Evolutionary conservation across 371 early-diverging fungal species (phyloP), one percentile per base, ranked within the genome.

Genomic region (Actinomortierella ambigua): DNA sequence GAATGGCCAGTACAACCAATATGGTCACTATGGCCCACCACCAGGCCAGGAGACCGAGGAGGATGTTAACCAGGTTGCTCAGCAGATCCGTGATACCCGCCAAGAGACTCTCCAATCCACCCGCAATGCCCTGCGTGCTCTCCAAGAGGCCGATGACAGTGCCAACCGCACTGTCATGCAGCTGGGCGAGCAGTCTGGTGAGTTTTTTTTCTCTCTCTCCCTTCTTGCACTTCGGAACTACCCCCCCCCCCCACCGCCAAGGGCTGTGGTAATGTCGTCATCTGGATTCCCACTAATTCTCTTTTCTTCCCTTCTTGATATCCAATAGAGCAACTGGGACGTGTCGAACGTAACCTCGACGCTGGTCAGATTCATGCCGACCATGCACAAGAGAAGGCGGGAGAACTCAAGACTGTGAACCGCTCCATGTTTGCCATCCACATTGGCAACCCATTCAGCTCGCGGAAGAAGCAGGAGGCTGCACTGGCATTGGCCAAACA

Each of bases 351-450:
- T 28, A 85, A 85, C 52, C 76, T 95, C 47, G 93, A 94, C 59
- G 65, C 84, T 55, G 86, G 93, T 55, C 88, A 88, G 53, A 79
- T 87, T 18, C 83, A 90, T 68, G 88, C 91, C 5, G 88, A 91
- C 61, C 81, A 86, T 50, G 87, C 92, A 11, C 83, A 88, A 20
- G 82, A 84, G 17, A 87, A 91, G 68, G 86, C 93, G 9, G 79
- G 83, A 48, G 88, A 91, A 59, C 84, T 95, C 47, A 90, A 88
- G 63, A 86, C 90, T 11, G 78, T 93, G 34, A 93, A 93, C 79
- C 81, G 86, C 50, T 92, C 89, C 52, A 94, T 95, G 75, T 86
- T 93, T 73, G 78, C 89, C 9, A 84, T 91, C 14, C 81, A 82
- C 68, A 64, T 92, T 61, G 77, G 84, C 75, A 88, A 87, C 49